phyloP scores from a whole-genome alignment of 176 grass and related monocot genomes.

The Bromus sterilis region DNA sequence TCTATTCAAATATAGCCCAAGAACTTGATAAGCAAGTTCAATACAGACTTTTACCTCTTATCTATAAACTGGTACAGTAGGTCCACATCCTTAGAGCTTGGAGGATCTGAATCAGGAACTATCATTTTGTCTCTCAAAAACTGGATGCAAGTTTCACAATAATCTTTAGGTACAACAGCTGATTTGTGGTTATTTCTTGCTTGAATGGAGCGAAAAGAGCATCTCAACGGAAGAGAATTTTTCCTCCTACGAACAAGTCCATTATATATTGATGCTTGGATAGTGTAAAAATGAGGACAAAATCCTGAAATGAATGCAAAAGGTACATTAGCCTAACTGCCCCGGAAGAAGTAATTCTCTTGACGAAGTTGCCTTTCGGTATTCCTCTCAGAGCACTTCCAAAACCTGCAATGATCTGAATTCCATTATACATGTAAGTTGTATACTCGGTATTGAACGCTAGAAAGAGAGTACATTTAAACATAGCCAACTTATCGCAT shows the following conservation, averaged over 20 bases:
- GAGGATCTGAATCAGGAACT: slow-evolving; percentile 74
- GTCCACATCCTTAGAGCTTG: slow-evolving; percentile 64
- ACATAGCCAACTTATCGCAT: not conserved
- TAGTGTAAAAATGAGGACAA: slow-evolving; percentile 14
- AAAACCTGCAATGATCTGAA: slow-evolving; percentile 64
- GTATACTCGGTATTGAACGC: not conserved
- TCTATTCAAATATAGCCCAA: slow-evolving; percentile 7
- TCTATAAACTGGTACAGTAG: slow-evolving; percentile 66
- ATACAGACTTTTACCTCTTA: slow-evolving; percentile 37
- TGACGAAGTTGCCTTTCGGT: slow-evolving; percentile 46
- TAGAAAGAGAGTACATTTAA: not conserved
- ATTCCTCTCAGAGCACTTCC: slow-evolving; percentile 18
- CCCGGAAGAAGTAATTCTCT: not conserved
- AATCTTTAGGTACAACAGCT: slow-evolving; percentile 28
- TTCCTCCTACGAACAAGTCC: slow-evolving; percentile 11
- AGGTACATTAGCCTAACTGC: not conserved
- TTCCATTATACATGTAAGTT: slow-evolving; percentile 16
- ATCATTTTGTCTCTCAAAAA: slow-evolving; percentile 59
- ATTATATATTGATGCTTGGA: slow-evolving; percentile 14
- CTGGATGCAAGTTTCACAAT: slow-evolving; percentile 40
- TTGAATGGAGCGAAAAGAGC: slow-evolving; percentile 24
- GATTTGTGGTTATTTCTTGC: slow-evolving; percentile 42
- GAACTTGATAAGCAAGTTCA: not conserved
- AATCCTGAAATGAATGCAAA: slow-evolving; percentile 33
- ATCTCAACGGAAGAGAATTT: slow-evolving; percentile 11